phyloP scores from a whole-genome alignment of 257 asterid genomes.

The Agastache rugosa region DNA sequence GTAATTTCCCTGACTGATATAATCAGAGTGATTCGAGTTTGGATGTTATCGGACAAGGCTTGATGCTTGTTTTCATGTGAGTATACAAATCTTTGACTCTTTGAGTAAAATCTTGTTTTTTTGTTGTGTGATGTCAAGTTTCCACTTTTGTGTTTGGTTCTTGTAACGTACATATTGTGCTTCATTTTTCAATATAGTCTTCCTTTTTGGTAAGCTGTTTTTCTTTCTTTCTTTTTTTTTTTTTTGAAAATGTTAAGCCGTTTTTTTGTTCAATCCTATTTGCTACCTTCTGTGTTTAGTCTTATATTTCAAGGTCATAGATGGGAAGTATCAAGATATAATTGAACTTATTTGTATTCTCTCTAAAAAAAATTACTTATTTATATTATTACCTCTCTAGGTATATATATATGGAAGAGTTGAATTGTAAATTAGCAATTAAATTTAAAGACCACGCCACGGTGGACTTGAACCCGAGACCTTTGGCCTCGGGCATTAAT shows the following conservation, averaged over 20 bases:
- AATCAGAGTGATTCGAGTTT: slow-evolving; percentile 54
- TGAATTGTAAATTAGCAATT: too few species aligned
- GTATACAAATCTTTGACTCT: neutral
- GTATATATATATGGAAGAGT: too few species aligned
- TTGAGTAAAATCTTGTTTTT: neutral
- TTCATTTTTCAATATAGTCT: neutral
- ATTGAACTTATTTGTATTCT: too few species aligned
- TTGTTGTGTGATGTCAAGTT: neutral
- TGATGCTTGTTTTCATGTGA: slow-evolving; percentile 12
- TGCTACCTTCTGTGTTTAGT: too few species aligned
- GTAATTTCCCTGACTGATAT: slow-evolving; percentile 73
- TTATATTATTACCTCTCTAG: too few species aligned
- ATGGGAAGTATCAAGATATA: neutral
- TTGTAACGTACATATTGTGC: neutral
- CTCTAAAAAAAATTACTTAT: too few species aligned
- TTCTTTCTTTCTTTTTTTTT: too few species aligned
- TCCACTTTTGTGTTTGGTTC: neutral
- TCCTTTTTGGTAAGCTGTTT: neutral
- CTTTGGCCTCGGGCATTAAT: too few species aligned
- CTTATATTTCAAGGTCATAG: neutral
- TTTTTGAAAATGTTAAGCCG: too few species aligned
- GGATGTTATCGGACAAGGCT: slow-evolving; percentile 54
- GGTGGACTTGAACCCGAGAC: too few species aligned
- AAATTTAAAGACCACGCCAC: too few species aligned
- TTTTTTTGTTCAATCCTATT: neutral